A percentile compares a stretch with the other conserved stretches of the same genome.
Evolutionary conservation across 192 early-diverging fungal genomes (phyloP).

Genomic region (Gigaspora rosea): DNA sequence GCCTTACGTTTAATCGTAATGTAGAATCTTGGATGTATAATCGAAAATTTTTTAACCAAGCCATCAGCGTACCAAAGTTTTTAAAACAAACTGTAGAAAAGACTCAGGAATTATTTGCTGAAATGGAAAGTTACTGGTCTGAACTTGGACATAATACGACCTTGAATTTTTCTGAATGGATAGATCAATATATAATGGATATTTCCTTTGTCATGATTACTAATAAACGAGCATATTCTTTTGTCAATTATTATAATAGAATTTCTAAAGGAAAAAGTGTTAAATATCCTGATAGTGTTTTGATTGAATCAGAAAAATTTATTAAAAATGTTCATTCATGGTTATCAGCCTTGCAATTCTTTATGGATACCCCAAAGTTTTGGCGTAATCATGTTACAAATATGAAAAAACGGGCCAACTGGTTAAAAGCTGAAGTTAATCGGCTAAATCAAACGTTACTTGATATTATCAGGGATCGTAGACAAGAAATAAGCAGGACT

Average conservation of each 20-base stretch:
- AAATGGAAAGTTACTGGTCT: constrained; percentile 26
- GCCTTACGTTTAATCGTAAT: constrained; percentile 19
- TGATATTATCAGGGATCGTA: constrained; percentile 1
- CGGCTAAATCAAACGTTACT: not conserved
- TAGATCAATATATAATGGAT: not conserved
- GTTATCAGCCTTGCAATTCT: constrained; percentile 18
- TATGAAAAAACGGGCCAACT: not conserved
- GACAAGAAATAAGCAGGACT: constrained; percentile 16
- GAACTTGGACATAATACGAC: not conserved
- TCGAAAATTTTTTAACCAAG: constrained; percentile 15
- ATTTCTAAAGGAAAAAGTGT: not conserved
- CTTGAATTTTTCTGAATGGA: constrained; percentile 24
- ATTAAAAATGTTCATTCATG: constrained; percentile 2
- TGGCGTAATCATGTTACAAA: not conserved
- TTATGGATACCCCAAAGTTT: constrained; percentile 5
- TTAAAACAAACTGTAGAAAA: not conserved
- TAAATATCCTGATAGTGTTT: not conserved
- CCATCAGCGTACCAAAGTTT: constrained; percentile 12
- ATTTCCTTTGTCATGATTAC: not conserved
- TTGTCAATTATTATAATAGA: constrained; percentile 20
- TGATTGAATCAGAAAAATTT: constrained; percentile 6
- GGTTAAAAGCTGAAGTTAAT: not conserved
- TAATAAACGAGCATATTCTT: not conserved
- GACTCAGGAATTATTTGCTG: constrained; percentile 1
- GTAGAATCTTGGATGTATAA: constrained; percentile 20